These are phyloP conservation scores for Puccinia sorghi DNA, from an alignment of 1,284 basidiomycete genomes.

Conservation along the genomic window DNA sequence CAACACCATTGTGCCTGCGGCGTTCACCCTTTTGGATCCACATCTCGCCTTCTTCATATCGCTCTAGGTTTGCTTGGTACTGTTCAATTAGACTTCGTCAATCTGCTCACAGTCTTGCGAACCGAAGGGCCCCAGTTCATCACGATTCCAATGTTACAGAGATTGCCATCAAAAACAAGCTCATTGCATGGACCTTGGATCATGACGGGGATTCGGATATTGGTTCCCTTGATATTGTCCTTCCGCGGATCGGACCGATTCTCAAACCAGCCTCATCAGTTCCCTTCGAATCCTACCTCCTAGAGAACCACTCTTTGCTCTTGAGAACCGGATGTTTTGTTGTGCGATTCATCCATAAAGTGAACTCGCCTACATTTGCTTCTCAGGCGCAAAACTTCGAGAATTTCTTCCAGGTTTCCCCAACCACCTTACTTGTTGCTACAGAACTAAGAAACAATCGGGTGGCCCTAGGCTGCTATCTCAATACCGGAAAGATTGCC, in stretches of 20 bases:
- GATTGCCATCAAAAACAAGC: neutral
- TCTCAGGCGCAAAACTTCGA: neutral
- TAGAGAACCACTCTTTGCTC: slow-evolving; percentile 25
- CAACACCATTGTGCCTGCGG: slow-evolving; percentile 22
- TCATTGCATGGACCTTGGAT: slow-evolving; percentile 21
- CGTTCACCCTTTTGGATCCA: slow-evolving; percentile 34
- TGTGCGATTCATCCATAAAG: slow-evolving; percentile 12
- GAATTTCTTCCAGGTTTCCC: slow-evolving; percentile 25
- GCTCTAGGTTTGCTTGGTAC: slow-evolving; percentile 40
- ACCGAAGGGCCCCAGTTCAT: slow-evolving; percentile 1
- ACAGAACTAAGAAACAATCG: neutral
- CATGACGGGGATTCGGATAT: slow-evolving; percentile 34
- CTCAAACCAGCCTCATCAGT: neutral
- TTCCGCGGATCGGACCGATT: slow-evolving; percentile 8
- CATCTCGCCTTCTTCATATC: slow-evolving; percentile 4
- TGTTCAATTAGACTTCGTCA: slow-evolving; percentile 31
- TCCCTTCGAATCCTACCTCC: slow-evolving; percentile 2
- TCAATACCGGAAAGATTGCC: slow-evolving; percentile 16
- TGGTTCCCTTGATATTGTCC: slow-evolving; percentile 7
- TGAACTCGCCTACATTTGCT: slow-evolving; percentile 2
- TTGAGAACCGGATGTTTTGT: slow-evolving; percentile 26
- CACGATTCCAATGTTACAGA: neutral
- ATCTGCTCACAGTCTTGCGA: neutral
- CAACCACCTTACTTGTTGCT: slow-evolving; percentile 32
- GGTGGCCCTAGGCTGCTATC: slow-evolving; percentile 9